phyloP scores from a whole-genome alignment of 805 yeast genomes.

The Spathaspora sp. region DNA sequence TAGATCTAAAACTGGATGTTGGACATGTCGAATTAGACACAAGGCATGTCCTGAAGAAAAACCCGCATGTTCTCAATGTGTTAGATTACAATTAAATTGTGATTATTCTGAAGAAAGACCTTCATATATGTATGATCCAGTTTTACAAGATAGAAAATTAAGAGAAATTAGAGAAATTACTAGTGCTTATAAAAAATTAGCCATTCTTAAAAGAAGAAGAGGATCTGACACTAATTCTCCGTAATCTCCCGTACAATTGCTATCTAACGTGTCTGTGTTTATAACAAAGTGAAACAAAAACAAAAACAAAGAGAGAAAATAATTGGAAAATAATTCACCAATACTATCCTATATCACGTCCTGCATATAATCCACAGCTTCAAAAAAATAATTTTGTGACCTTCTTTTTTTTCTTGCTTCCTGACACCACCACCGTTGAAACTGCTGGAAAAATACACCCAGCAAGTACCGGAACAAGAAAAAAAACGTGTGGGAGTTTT shows the following conservation, averaged over 20 bases:
- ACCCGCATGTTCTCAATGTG: constrained; percentile 60
- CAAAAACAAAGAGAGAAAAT: too few species aligned
- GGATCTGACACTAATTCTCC: background rate
- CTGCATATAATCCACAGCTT: too few species aligned
- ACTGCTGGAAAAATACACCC: too few species aligned
- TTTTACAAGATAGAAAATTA: constrained; percentile 41
- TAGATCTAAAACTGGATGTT: constrained; percentile 62
- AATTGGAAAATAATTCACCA: too few species aligned
- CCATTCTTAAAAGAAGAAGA: constrained; percentile 6
- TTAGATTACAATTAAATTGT: constrained; percentile 52
- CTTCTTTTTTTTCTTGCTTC: too few species aligned
- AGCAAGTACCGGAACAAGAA: too few species aligned
- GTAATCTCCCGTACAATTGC: background rate
- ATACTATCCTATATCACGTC: too few species aligned
- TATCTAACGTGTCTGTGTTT: too few species aligned
- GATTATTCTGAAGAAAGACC: constrained; percentile 53
- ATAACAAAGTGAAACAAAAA: too few species aligned
- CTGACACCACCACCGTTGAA: too few species aligned
- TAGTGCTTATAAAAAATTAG: constrained; percentile 23
- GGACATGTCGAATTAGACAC: constrained; percentile 75
- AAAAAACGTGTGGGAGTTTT: background rate
- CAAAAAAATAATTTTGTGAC: too few species aligned
- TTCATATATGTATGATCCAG: constrained; percentile 45
- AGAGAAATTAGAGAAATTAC: constrained; percentile 46
- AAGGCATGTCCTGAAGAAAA: constrained; percentile 68